Evolutionary conservation across 345 rosid species (phyloP), one percentile per base, ranked within the genome.

Genomic region (Litchi chinensis): DNA sequence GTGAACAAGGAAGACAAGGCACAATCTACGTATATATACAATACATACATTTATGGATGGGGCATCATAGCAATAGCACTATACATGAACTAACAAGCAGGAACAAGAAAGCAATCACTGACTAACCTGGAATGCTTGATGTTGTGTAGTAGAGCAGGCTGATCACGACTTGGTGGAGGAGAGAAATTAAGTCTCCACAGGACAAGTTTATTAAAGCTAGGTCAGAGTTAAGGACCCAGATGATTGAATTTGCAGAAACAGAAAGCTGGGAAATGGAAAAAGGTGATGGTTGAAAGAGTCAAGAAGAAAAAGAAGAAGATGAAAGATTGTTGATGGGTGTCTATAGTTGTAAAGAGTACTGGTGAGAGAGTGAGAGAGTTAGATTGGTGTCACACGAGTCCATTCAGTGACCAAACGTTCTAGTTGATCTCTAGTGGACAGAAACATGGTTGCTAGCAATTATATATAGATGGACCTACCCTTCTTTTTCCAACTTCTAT

Each of bases 381-480:
- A 74, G 68, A 62, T 73, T 73, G 15, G 48, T 60, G 54, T 60
- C 56, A 59, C 76, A 41, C 24, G 67, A 22, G 22, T 22, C 54
- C 62, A 41, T 22, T 73, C 32, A 13, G 28, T 43, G 40, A 74
- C 68, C 57, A 9, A 62, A 60, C 76, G 1, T 74, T 74, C 77
- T 56, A 11, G 44, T 32, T 32, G 37, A 2, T 32, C 44, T 13
- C 15, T 13, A 3, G 7, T 32, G 57, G 11, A 50, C 56, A 12
- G 22, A 70, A 24, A 50, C 63, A 28, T 16, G 70, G 57, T 21
- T 12, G 73, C n/a, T 70, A 16, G 16, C 15, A 11, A 12, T 5
- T 50, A n/a, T 8, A n/a, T 22, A 24, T 48, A 12, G 73, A 24
- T 69, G 57, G 10, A 69, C 73, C 73, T 69, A 69, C 73, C 73